These are phyloP conservation scores for Glomus cerebriforme DNA, from an alignment of 192 early-diverging fungal species.

Conservation along the genomic window DNA sequence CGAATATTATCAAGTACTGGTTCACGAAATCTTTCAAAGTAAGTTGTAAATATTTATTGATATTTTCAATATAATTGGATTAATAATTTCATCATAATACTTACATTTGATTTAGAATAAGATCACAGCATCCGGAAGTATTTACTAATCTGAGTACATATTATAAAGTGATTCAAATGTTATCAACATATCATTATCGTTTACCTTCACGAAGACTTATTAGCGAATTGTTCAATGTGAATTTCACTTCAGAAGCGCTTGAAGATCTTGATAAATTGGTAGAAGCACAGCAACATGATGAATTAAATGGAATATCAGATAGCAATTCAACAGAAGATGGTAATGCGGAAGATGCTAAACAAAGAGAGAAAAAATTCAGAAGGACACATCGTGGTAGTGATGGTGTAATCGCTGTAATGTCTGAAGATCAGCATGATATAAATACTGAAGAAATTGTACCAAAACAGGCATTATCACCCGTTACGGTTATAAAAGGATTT, in stretches of 20 bases:
- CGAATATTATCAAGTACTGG: slow-evolving; percentile 81
- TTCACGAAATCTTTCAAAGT: slow-evolving; percentile 68
- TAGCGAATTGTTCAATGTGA: slow-evolving; percentile 75
- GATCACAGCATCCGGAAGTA: slow-evolving; percentile 56
- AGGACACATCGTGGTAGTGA: slow-evolving; percentile 28
- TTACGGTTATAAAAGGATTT: slow-evolving; percentile 25
- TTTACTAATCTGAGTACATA: slow-evolving; percentile 62
- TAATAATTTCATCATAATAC: background rate
- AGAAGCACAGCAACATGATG: background rate
- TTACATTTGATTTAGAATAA: slow-evolving; percentile 47
- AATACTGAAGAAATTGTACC: slow-evolving; percentile 23
- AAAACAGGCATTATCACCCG: slow-evolving; percentile 22
- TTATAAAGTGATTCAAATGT: slow-evolving; percentile 59
- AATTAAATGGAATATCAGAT: slow-evolving; percentile 2
- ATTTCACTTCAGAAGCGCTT: slow-evolving; percentile 50
- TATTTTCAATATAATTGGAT: background rate
- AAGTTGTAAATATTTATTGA: slow-evolving; percentile 15
- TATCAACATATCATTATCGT: slow-evolving; percentile 70
- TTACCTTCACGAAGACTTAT: slow-evolving; percentile 73
- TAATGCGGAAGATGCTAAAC: background rate
- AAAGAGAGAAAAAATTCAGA: background rate
- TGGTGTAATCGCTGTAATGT: slow-evolving; percentile 26
- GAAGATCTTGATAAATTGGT: slow-evolving; percentile 47
- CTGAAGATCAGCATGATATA: slow-evolving; percentile 12
- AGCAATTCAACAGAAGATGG: background rate